A percentile compares a stretch with the other conserved stretches of the same genome.
These are phyloP conservation scores for Coemansia sp. DNA, from an alignment of 192 early-diverging fungal genomes.

Conservation along the genomic window DNA sequence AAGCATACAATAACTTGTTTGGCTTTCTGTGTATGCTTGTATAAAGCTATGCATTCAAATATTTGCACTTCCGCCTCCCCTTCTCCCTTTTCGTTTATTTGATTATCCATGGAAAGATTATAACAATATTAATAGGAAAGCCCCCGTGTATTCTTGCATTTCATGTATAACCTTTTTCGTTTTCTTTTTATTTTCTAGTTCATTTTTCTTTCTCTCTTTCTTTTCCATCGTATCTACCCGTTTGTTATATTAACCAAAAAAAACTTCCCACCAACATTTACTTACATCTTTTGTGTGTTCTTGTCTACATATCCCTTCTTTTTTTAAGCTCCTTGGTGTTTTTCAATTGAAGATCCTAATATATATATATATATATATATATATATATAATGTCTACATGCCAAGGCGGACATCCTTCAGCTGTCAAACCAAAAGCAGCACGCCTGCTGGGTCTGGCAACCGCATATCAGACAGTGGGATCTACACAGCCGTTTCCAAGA, in stretches of 20 bases:
- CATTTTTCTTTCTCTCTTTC: not conserved
- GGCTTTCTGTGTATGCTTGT: not conserved
- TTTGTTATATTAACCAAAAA: not conserved
- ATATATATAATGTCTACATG: slow-evolving; percentile 9
- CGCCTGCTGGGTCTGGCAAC: slow-evolving; percentile 36
- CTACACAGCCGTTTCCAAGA: not conserved
- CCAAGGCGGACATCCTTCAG: slow-evolving; percentile 3
- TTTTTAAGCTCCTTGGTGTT: too few species aligned
- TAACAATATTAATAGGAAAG: not conserved
- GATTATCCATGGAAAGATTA: too few species aligned
- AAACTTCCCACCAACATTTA: not conserved
- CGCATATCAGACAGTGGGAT: not conserved
- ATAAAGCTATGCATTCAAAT: too few species aligned
- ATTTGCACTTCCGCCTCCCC: too few species aligned
- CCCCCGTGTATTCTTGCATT: slow-evolving; percentile 1
- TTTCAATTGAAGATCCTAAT: too few species aligned
- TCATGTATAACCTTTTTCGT: not conserved
- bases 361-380: too few species aligned
- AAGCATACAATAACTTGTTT: not conserved
- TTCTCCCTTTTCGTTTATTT: too few species aligned
- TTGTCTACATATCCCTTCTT: not conserved
- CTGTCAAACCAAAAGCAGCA: slow-evolving; percentile 42
- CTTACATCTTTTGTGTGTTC: not conserved
- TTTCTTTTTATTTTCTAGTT: slow-evolving; percentile 5
- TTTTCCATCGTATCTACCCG: not conserved